Evolutionary conservation across 768 basidiomycete species (phyloP), one percentile per base, ranked within the genome.

Genomic region (Neoboletus subvelutipes): DNA sequence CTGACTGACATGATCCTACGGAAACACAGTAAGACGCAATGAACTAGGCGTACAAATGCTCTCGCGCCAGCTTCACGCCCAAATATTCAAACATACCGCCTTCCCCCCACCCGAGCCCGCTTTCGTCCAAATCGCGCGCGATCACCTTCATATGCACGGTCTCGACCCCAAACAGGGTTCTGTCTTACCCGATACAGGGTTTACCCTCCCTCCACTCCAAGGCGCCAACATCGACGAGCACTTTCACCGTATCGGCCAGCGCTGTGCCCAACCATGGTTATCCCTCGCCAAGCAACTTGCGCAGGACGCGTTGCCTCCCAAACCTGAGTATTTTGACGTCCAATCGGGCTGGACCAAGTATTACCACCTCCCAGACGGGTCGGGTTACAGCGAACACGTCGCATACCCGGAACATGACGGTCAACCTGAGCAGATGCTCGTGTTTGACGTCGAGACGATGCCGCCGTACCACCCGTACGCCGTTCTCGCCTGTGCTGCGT

Each of bases 391-490:
- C 66, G 87, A 92, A 66, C 80, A 83, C 11, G 88, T 95, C 52
- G 76, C 83, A 3, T 85, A 76, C 64, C 89, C 88, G 0, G 78
- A 78, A 52, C 84, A 87, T 51, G 76, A 84, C 40, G 85, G 84
- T 3, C 77, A 80, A 57, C 74, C 82, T 1, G 92, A 93, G 67
- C 75, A 85, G 42, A 79, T 89, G 79, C 82, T 98, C 60, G 82
- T 84, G 11, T 97, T 98, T 65, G 97, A 99, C 69, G 91, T 98
- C 53, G 95, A 99, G 74, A 94, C 92, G 0, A 81, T 98, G 80
- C 91, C 91, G 1, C 83, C 83, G 28, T 83, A 91, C 67, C 83
- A 90, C 48, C 86, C 86, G 2, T 93, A 84, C 67, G 83, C 96
- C 13, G 76, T 98, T 67, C 88, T 98, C 78, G 95, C 97, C 1